phyloP scores from a whole-genome alignment of 75 land plant genomes.

The Sequoiadendron giganteum region DNA sequence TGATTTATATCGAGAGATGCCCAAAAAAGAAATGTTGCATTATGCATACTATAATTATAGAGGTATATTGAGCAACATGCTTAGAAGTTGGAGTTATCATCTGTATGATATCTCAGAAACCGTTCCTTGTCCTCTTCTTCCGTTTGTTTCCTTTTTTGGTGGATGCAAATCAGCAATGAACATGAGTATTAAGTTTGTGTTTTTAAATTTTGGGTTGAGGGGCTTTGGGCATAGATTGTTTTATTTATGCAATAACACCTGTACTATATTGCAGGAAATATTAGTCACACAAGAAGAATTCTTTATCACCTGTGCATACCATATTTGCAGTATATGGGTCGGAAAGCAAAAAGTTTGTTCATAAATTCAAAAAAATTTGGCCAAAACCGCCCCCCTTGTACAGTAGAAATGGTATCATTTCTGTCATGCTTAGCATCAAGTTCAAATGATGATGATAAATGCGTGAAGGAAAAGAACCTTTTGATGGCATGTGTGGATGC shows the following conservation, averaged over 20 bases:
- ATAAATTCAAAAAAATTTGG: slow-evolving; percentile 57
- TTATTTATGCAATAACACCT: not conserved
- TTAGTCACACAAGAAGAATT: not conserved
- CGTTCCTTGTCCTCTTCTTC: not conserved
- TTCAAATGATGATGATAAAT: slow-evolving; percentile 45
- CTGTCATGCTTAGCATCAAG: slow-evolving; percentile 50
- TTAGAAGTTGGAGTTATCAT: too few relatives aligned
- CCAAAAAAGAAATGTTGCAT: too few relatives aligned
- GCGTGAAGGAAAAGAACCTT: slow-evolving; percentile 36
- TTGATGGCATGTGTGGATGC: slow-evolving; percentile 41
- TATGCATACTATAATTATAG: too few relatives aligned
- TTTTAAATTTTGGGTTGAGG: too few relatives aligned
- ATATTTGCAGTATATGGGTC: slow-evolving; percentile 32
- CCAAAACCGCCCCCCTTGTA: slow-evolving; percentile 38
- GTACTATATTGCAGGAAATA: not conserved
- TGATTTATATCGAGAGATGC: too few relatives aligned
- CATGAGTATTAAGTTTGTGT: not conserved
- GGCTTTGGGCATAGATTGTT: not conserved
- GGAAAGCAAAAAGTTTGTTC: slow-evolving; percentile 36
- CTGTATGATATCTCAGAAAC: too few relatives aligned
- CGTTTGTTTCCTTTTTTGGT: not conserved
- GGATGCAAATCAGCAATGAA: too few relatives aligned
- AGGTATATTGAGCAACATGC: too few relatives aligned
- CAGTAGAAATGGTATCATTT: slow-evolving; percentile 52
- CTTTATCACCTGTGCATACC: not conserved